A percentile compares a stretch with the other conserved stretches of the same genome.
Evolutionary conservation across 305 asterid species (phyloP).

Genomic region (Rubia occidens): DNA sequence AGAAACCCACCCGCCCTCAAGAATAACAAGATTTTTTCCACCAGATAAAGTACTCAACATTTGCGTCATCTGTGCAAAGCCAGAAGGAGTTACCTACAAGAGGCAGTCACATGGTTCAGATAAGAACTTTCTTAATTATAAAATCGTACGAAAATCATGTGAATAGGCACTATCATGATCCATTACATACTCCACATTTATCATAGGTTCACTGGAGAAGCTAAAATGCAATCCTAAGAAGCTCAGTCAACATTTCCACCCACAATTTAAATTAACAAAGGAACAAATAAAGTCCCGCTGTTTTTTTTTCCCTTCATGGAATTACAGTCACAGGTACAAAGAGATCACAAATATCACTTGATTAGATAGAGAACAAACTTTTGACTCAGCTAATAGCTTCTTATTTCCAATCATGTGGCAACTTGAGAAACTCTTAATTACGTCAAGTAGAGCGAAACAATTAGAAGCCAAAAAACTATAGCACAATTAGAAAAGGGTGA

Average conservation of each 20-base stretch:
- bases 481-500: no score
- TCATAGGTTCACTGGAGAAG: constrained; percentile 3
- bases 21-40: constrained; percentile 89
- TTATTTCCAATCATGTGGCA: background rate
- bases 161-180: background rate
- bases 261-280: background rate
- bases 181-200: background rate
- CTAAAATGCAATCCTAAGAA: constrained; percentile 6
- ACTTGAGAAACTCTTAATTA: background rate
- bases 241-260: background rate
- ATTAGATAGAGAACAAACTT: background rate
- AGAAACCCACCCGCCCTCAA: constrained; percentile 91
- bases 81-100: constrained; percentile 74
- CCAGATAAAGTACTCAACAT: constrained; percentile 62
- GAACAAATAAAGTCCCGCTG: background rate
- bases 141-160: background rate
- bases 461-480: background rate
- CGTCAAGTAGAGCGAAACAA: background rate
- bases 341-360: background rate
- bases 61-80: constrained; percentile 86
- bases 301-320: background rate
- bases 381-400: background rate
- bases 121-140: background rate
- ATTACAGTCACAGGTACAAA: background rate
- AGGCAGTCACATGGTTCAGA: constrained; percentile 19